phyloP scores from a whole-genome alignment of 2,329 filamentous ascomycete genomes.

The Aplosporella prunicola region DNA sequence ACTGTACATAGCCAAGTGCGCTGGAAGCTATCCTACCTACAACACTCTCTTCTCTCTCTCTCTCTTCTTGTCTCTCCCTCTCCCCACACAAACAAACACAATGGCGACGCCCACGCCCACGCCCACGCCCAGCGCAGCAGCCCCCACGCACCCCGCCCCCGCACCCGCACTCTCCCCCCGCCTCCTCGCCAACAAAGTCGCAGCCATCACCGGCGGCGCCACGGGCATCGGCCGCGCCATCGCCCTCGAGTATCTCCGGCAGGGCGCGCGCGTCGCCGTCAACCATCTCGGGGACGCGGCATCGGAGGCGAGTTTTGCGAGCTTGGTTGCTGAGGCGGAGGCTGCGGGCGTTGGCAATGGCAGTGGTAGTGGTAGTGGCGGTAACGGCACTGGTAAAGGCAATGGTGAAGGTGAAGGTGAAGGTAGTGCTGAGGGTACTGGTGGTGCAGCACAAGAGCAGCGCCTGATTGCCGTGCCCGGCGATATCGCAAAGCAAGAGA shows the following conservation, averaged over 20 bases:
- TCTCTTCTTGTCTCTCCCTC: not conserved
- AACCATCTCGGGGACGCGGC: constrained; percentile 62
- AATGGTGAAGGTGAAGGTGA: too few relatives aligned
- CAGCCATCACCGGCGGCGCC: constrained; percentile 77
- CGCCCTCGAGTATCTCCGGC: constrained; percentile 64
- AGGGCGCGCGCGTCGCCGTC: constrained; percentile 69
- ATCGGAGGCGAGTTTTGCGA: constrained; percentile 37
- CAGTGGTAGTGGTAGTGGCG: too few relatives aligned
- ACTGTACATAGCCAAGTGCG: too few relatives aligned
- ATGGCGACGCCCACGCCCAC: too few relatives aligned
- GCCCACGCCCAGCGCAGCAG: not conserved
- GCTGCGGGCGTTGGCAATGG: not conserved
- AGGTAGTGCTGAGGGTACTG: not conserved
- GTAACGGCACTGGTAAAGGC: too few relatives aligned
- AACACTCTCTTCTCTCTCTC: not conserved
- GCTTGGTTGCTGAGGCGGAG: constrained; percentile 35
- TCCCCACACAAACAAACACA: too few relatives aligned
- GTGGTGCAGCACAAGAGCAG: constrained; percentile 16
- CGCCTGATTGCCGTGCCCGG: constrained; percentile 59
- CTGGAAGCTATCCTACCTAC: too few relatives aligned
- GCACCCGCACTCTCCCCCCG: not conserved
- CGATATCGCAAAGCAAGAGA: constrained; percentile 67
- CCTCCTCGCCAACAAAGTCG: constrained; percentile 64
- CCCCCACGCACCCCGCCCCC: not conserved
- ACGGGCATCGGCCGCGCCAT: constrained; percentile 85